Evolutionary conservation across 2,329 filamentous ascomycete genomes (phyloP).

Genomic region (Penicillium sp.): DNA sequence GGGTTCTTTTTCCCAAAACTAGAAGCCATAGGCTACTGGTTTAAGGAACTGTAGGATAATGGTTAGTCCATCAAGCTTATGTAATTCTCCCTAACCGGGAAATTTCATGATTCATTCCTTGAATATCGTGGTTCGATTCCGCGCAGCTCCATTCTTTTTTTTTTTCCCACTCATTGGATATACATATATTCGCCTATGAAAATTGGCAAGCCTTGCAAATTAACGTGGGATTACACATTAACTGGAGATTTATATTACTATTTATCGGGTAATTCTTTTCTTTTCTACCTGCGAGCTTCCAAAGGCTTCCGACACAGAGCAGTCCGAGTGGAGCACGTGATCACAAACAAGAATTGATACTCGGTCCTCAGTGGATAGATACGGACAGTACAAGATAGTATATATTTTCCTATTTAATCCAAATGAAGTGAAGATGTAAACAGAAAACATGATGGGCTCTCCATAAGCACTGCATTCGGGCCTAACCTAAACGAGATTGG

Average conservation of each 20-base stretch:
- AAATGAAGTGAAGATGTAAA: not conserved
- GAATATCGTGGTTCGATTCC: conserved; percentile 8
- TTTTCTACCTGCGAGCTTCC: not conserved
- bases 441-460: not conserved
- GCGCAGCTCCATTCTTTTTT: conserved; percentile 2
- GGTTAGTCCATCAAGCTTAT: conserved; percentile 8
- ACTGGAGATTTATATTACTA: no score
- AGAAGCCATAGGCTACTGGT: conserved; percentile 1
- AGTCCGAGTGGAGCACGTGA: not conserved
- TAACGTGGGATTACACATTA: no score
- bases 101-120: conserved; percentile 8
- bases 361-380: not conserved
- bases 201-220: no score
- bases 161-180: no score
- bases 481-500: conserved; percentile 3
- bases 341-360: not conserved
- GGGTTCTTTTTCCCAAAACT: not conserved
- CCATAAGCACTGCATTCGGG: not conserved
- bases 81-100: not conserved
- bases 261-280: not conserved
- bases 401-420: not conserved
- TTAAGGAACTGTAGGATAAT: conserved; percentile 7
- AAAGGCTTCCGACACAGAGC: not conserved
- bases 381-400: no score
- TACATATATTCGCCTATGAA: not conserved